These are phyloP conservation scores for Beta macrorhiza DNA, from an alignment of 179 eudicot species.

Conservation along the genomic window DNA sequence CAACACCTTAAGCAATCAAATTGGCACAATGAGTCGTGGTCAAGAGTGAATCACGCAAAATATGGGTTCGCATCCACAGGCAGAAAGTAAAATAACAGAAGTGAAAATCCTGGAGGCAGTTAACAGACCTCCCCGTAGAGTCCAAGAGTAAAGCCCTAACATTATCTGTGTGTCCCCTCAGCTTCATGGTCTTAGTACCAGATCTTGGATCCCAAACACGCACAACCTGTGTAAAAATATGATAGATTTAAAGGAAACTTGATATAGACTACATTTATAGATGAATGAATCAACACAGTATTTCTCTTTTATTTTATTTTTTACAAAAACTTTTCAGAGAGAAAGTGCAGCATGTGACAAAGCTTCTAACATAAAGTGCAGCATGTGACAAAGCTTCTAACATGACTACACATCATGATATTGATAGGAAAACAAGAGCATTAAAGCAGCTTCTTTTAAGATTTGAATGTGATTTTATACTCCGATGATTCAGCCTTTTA, in stretches of 20 bases:
- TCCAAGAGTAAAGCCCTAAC: slow-evolving; percentile 89
- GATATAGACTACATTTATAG: neutral
- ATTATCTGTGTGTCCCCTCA: slow-evolving; percentile 97
- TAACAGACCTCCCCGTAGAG: slow-evolving; percentile 88
- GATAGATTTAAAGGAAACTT: slow-evolving; percentile 7
- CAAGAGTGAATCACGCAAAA: neutral
- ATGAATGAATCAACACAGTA: neutral
- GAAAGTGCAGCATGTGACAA: slow-evolving; percentile 5
- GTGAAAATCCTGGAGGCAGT: neutral
- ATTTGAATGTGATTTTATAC: neutral
- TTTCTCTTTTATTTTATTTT: too few species aligned
- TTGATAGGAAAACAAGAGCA: neutral
- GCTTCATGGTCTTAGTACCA: slow-evolving; percentile 95
- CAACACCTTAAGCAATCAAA: neutral
- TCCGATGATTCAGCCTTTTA: slow-evolving; percentile 1
- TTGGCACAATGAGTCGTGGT: neutral
- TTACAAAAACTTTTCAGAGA: neutral
- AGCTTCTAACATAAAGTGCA: neutral
- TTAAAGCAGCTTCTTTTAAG: neutral
- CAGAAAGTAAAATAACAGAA: neutral
- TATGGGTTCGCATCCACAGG: neutral
- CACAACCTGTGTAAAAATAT: slow-evolving; percentile 57
- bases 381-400: slow-evolving; percentile 11
- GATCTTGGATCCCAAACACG: slow-evolving; percentile 99
- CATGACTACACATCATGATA: neutral